Evolutionary conservation across 768 basidiomycete genomes (phyloP), one percentile per base, ranked within the genome.

Genomic region (Lentinus brumalis): DNA sequence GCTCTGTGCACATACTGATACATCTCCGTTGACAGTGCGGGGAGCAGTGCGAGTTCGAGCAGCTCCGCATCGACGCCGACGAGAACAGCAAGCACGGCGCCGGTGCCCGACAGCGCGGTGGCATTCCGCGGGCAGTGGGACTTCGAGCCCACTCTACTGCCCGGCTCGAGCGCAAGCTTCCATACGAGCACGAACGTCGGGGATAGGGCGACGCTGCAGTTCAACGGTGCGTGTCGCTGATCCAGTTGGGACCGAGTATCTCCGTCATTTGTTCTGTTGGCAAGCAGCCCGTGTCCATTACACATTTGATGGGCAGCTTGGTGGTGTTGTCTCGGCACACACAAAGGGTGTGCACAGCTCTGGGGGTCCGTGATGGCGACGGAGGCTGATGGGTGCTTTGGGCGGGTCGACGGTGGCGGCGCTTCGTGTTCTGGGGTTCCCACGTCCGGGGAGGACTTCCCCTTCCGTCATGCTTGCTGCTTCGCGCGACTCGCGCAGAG

Each of bases 111-210:
- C 64, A 74, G 74, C 32, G 68, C 72, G 26, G 75, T 88, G 53
- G 74, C 78, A 1, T 89, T 83, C 67, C 69, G 68, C 56, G 88
- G 89, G 8, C 71, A 72, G 9, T 92, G 89, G 89, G 76, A 74
- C 31, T 76, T 71, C 54, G 29, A 56, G 12, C 50, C 64, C 5
- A 59, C 66, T 18, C 64, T 72, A 16, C 63, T 70, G 10, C 65
- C 73, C 5, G 67, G 65, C 29, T 50, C 52, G 26, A 67, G 62
- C 42, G 56, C 54, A 21, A 68, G 69, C 11, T 73, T 71, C 64
- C 69, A 76, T 55, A 63, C 64, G 31, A 73, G 77, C 16, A 75
- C 65, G 15, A 76, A 75, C 41, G 70, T 72, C 21, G 86, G 83
- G 40, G 85, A 87, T 67, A 71, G 67, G 32, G 79, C 78, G 56